Percentiles rank a stretch among this genome's conserved stretches.
Conservation (phyloP, 371 early-diverging fungal genomes). For the Mortierella sp. region DNA sequence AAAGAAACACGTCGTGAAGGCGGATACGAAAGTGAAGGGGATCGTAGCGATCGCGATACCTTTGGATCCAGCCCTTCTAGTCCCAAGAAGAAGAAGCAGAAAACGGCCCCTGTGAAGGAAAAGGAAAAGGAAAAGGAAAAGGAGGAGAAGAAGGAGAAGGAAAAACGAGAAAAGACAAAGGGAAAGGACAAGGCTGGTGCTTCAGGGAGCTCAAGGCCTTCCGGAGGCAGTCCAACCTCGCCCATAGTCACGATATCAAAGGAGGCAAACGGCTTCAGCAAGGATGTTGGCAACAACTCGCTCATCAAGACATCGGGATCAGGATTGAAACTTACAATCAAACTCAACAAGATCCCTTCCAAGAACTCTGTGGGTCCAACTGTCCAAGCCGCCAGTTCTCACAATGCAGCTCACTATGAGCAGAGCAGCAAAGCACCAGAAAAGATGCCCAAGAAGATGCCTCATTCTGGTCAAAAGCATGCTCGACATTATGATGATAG, state of each 20-base stretch:
- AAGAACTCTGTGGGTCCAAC: neutral
- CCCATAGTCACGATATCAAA: slow-evolving; percentile 27
- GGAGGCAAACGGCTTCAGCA: slow-evolving; percentile 6
- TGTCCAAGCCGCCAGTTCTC: too few species aligned
- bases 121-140: slow-evolving; percentile 3
- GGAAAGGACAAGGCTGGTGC: slow-evolving; percentile 3
- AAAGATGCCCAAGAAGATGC: slow-evolving; percentile 6
- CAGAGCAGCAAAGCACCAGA: neutral
- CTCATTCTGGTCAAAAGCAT: slow-evolving; percentile 1
- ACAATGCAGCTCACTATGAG: too few species aligned
- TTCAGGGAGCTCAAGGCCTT: neutral
- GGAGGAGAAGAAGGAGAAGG: neutral
- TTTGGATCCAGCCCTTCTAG: slow-evolving; percentile 1
- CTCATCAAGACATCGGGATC: slow-evolving; percentile 11
- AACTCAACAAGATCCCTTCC: slow-evolving; percentile 39
- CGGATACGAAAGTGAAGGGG: slow-evolving; percentile 16
- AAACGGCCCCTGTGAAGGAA: neutral
- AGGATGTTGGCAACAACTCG: slow-evolving; percentile 1
- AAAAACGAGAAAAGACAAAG: slow-evolving; percentile 1
- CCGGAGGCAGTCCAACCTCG: slow-evolving; percentile 1
- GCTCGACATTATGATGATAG: slow-evolving; percentile 1
- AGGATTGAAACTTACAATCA: slow-evolving; percentile 34
- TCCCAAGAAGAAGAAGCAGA: slow-evolving; percentile 21
- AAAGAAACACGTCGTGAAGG: slow-evolving; percentile 1
- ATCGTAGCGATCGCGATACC: slow-evolving; percentile 9